Base-by-base conservation (phyloP, 2,329 filamentous ascomycete species). In the Diatrype stigma region DNA sequence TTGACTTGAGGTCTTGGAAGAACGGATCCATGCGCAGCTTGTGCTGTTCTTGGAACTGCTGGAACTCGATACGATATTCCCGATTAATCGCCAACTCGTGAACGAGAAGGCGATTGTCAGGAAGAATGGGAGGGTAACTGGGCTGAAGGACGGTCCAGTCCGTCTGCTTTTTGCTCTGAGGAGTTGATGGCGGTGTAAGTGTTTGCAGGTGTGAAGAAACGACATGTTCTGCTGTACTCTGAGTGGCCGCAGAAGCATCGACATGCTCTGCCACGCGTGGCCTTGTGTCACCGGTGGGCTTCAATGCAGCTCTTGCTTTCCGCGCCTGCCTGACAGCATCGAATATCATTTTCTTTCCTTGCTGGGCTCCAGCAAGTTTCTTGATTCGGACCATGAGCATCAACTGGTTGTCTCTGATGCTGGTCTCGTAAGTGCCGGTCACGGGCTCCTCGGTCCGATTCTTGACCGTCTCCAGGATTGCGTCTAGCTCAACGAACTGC, bases 401-500 rank as follows among this genome's bases (percentile, higher is more conserved):
- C 38, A 90, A 73, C 66, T 94, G 89, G 60, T 90, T 92, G 57
- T 91, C 86, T 51, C 87, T 81, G 56, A 93, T 91, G 53, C 89
- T 90, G 61, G 90, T 80, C 34, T 84, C 82, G 63, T 92, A 93
- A n/a, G 90, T 82, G 17, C 82, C 82, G 1, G 87, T 82, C 2
- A 90, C 88, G 16, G 84, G 82, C 37, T 86, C 84, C 45, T 89
- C 84, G 0, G 84, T 88, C 48, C 85, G 85, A 60, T 90, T 85
- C 66, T 90, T 91, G 65, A 94, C 87, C 2, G 86, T 89, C 64
- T 91, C 87, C 77, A 88, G 88, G 45, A 93, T 93, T 34, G 86
- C 86, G 62, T 94, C 89, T 2, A 94, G 79, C 64, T 91, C 89
- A 17, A 92, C 87, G 67, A 93, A 92, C 57, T 90, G 88, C 62